Evolutionary conservation across 2,329 filamentous ascomycete genomes (phyloP).

Genomic region (Fusarium lyarnte): DNA sequence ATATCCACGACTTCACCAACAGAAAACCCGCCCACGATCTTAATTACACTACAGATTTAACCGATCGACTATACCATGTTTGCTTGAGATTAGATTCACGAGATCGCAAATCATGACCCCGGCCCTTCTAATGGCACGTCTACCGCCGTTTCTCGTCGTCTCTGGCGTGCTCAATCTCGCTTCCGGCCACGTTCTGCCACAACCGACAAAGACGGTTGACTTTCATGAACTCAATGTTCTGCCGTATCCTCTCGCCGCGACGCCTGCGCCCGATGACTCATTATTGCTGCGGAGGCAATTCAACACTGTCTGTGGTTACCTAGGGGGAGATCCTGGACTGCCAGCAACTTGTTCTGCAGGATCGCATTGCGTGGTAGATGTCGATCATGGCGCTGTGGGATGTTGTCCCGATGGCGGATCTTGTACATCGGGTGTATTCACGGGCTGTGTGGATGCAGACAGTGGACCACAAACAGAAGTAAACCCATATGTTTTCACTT

Average conservation of each 20-base stretch:
- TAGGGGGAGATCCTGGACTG: slow-evolving; percentile 61
- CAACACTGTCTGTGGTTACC: slow-evolving; percentile 68
- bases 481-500: slow-evolving; percentile 67
- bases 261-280: slow-evolving; percentile 47
- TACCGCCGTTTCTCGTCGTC: slow-evolving; percentile 51
- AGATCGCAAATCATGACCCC: slow-evolving; percentile 40
- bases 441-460: slow-evolving; percentile 64
- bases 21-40: slow-evolving; percentile 5
- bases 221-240: slow-evolving; percentile 52
- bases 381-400: slow-evolving; percentile 59
- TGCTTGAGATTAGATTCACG: slow-evolving; percentile 36
- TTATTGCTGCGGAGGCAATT: slow-evolving; percentile 54
- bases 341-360: slow-evolving; percentile 67
- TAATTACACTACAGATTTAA: slow-evolving; percentile 2
- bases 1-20: slow-evolving; percentile 3
- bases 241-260: slow-evolving; percentile 54
- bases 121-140: slow-evolving; percentile 47
- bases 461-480: slow-evolving; percentile 60
- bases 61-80: slow-evolving; percentile 33
- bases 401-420: slow-evolving; percentile 63
- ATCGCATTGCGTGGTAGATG: slow-evolving; percentile 67
- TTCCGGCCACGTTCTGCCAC: slow-evolving; percentile 53
- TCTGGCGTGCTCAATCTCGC: slow-evolving; percentile 47
- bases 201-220: slow-evolving; percentile 51
- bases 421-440: slow-evolving; percentile 66